Conservation (phyloP, 352 stramenopile genomes). For the Blastocystis hominis region DNA sequence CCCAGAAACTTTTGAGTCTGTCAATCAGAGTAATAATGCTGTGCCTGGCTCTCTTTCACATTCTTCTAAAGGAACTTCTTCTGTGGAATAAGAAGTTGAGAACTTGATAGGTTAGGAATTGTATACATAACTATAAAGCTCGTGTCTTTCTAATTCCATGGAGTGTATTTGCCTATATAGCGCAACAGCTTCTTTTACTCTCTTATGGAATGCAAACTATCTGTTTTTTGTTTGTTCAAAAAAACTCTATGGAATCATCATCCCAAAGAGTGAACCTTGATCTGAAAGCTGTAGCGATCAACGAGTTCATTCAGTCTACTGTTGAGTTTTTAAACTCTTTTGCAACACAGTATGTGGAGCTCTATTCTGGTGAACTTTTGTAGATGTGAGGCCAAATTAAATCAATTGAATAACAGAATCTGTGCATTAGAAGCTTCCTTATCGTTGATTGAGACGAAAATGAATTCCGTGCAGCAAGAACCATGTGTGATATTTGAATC, state of each 20-base stretch:
- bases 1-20: neutral
- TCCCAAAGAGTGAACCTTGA: neutral
- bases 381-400: constrained; percentile 53
- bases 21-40: too few species aligned
- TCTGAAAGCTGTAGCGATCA: neutral
- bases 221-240: neutral
- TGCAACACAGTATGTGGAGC: neutral
- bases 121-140: too few species aligned
- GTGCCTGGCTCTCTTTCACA: too few species aligned
- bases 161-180: too few species aligned
- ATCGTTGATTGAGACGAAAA: constrained; percentile 31
- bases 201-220: neutral
- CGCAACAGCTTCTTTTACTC: too few species aligned
- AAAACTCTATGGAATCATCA: neutral
- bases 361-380: neutral
- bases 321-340: constrained; percentile 2
- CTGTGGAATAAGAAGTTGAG: too few species aligned
- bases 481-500: neutral
- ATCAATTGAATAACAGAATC: constrained; percentile 14
- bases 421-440: neutral
- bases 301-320: constrained; percentile 37
- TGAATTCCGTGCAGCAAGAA: neutral
- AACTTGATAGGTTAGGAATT: too few species aligned
- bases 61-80: too few species aligned
- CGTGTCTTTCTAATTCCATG: too few species aligned